Base-by-base conservation (phyloP, 495 filamentous ascomycete genomes). In the Choiromyces venosus region DNA sequence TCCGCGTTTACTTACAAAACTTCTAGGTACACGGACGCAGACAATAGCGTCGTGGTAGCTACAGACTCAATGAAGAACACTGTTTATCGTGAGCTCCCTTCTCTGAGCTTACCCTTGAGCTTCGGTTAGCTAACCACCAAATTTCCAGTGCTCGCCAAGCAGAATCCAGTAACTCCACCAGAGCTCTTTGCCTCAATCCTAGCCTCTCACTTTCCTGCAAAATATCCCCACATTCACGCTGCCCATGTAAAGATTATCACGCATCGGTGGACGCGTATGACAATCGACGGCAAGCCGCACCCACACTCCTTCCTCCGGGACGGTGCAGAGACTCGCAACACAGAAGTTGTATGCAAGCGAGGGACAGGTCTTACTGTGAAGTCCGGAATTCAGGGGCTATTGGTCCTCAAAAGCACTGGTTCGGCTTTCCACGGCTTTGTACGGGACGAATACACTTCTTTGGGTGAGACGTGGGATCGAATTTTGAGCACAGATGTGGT, bases 1-100 rank as follows among this genome's bases (percentile, higher is more conserved):
- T 37, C 16, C 33, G 1, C 18, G 21, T 19, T 68, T 66, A 19
- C 61, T 76, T 80, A 70, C 81, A 70, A 44, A 71, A 38, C 4
- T 25, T 40, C 42, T 65, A 94, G 91, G 69, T 97, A 97, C 86
- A 99, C 93, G 73, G 83, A 88, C 81, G 94, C 93, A 79, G 95
- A 99, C 84, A 99, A 99, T 86, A 92, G 90, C 82, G 92, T 96
- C 70, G 87, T 99, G 36, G 95, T 99, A 56, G 93, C 95, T 68
- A 99, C 95, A 52, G 95, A 99, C 84, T 94, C 93, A 14, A 94
- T 97, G 86, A 99, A 99, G 85, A 97, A 99, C 85, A 97, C 94
- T 75, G 89, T 93, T 85, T 97, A 94, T 84, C 93, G 97, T 87
- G 86, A 86, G 79, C 66, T 33, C 33, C 56, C 64, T 69, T 4